Percentiles rank a stretch among this genome's conserved stretches.
These are phyloP conservation scores for Lepiota venenata DNA, from an alignment of 768 basidiomycete genomes.

Conservation along the genomic window DNA sequence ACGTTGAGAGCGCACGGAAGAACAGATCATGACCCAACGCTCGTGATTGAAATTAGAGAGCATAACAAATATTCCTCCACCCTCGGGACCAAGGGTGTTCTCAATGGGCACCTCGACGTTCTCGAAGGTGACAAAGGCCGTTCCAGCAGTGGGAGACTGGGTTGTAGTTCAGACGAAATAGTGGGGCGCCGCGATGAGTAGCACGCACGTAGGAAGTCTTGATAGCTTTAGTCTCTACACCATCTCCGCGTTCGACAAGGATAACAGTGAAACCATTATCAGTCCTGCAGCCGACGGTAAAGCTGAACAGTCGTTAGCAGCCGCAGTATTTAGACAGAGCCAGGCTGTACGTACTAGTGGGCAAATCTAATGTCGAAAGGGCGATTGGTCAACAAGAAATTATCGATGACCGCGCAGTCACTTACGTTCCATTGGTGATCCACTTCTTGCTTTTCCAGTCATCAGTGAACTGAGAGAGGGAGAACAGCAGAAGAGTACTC, in stretches of 20 bases:
- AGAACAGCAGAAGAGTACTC: conserved; percentile 12
- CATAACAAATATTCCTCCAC: conserved; percentile 59
- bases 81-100: conserved; percentile 80
- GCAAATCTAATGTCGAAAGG: conserved; percentile 27
- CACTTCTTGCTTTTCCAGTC: conserved; percentile 64
- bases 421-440: conserved; percentile 74
- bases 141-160: conserved; percentile 78
- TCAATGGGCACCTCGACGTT: conserved; percentile 81
- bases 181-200: neutral
- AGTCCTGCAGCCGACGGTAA: conserved; percentile 66
- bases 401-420: neutral
- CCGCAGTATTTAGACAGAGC: neutral
- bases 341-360: conserved; percentile 34
- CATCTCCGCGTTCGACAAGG: conserved; percentile 77
- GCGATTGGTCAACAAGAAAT: neutral
- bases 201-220: conserved; percentile 59
- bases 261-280: conserved; percentile 80
- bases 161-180: neutral
- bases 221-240: conserved; percentile 81
- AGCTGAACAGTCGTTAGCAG: conserved; percentile 29
- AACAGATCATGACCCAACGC: conserved; percentile 87
- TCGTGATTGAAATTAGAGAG: conserved; percentile 92
- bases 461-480: neutral
- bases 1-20: conserved; percentile 66
- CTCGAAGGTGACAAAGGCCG: conserved; percentile 73